phyloP scores from a whole-genome alignment of 78 protist species.

The Chrysochromulina parva region DNA sequence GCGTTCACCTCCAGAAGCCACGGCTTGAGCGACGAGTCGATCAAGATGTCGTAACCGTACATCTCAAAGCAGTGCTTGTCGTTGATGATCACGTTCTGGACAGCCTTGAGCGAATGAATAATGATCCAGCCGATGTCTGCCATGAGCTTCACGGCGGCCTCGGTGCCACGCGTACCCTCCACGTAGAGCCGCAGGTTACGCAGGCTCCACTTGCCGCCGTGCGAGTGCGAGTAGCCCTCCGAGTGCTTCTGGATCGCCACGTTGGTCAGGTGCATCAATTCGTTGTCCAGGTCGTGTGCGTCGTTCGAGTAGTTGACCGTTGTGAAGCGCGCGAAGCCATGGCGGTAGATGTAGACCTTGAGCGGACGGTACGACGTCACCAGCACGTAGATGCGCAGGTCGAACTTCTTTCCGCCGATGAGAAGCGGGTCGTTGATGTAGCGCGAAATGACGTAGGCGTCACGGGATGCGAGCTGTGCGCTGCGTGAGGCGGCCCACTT shows the following conservation, averaged over 20 bases:
- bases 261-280: constrained; percentile 77
- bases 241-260: constrained; percentile 84
- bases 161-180: constrained; percentile 31
- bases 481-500: background rate
- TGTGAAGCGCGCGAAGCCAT: constrained; percentile 72
- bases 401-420: constrained; percentile 82
- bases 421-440: constrained; percentile 74
- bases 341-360: constrained; percentile 21
- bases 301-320: constrained; percentile 51
- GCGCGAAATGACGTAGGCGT: constrained; percentile 10
- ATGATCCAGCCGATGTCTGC: constrained; percentile 47
- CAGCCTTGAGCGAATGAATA: constrained; percentile 50
- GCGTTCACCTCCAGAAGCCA: constrained; percentile 87
- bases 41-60: constrained; percentile 66
- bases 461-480: background rate
- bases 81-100: constrained; percentile 60
- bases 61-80: constrained; percentile 84
- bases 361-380: constrained; percentile 44
- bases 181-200: constrained; percentile 1
- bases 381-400: constrained; percentile 78
- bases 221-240: constrained; percentile 29
- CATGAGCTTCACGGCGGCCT: constrained; percentile 18
- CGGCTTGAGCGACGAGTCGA: constrained; percentile 70
- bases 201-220: constrained; percentile 31
- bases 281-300: constrained; percentile 43